These are phyloP conservation scores for Phanerochaete sordida DNA, from an alignment of 768 basidiomycete species.

Conservation along the genomic window DNA sequence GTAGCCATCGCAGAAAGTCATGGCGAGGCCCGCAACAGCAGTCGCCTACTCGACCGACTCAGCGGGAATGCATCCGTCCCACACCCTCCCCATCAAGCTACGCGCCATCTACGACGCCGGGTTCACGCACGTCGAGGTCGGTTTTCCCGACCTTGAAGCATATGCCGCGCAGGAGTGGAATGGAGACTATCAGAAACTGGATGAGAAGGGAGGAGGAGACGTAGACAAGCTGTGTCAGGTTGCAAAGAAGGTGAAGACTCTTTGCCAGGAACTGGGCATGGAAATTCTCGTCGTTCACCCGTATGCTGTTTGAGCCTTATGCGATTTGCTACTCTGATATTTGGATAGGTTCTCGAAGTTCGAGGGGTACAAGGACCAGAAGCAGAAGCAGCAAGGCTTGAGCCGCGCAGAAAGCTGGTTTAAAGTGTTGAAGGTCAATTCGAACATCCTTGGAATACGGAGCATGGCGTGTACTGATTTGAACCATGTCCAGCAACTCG, in stretches of 20 bases:
- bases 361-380: slow-evolving; percentile 22
- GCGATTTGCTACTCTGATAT: too few relatives aligned
- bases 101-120: slow-evolving; percentile 27
- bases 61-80: slow-evolving; percentile 29
- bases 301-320: slow-evolving; percentile 16
- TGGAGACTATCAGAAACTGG: slow-evolving; percentile 19
- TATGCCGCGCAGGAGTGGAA: slow-evolving; percentile 17
- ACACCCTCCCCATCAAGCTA: slow-evolving; percentile 27
- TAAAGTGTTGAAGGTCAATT: slow-evolving; percentile 20
- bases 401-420: slow-evolving; percentile 25
- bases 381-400: slow-evolving; percentile 16
- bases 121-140: slow-evolving; percentile 24
- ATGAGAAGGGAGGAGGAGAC: slow-evolving; percentile 21
- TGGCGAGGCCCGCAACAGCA: not conserved
- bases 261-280: slow-evolving; percentile 22
- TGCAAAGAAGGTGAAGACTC: slow-evolving; percentile 14
- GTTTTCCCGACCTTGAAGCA: slow-evolving; percentile 26
- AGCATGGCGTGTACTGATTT: too few relatives aligned
- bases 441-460: not conserved
- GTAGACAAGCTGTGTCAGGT: slow-evolving; percentile 18
- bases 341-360: slow-evolving; percentile 21
- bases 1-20: not conserved
- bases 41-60: slow-evolving; percentile 27
- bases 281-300: slow-evolving; percentile 25
- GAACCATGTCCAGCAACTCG: slow-evolving; percentile 25